phyloP scores from a whole-genome alignment of 2,329 filamentous ascomycete species.

The Xylariaceae sp. region DNA sequence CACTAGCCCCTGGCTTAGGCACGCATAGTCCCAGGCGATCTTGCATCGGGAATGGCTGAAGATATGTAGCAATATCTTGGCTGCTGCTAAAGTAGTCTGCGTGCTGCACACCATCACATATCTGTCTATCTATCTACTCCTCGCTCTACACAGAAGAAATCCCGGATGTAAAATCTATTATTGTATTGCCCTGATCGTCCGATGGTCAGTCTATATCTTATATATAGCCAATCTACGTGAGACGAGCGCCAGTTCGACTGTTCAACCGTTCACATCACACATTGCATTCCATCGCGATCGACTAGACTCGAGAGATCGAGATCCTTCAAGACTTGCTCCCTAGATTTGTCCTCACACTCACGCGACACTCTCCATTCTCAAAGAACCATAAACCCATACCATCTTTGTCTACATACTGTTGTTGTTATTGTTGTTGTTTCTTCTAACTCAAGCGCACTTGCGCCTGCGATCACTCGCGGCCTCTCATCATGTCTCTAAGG shows the following conservation, averaged over 20 bases:
- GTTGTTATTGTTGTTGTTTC: not conserved
- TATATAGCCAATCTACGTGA: too few species aligned
- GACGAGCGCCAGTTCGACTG: too few species aligned
- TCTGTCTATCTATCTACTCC: not conserved
- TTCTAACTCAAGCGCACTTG: not conserved
- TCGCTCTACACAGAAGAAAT: not conserved
- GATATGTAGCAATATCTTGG: too few species aligned
- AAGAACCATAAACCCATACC: not conserved
- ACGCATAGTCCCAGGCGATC: not conserved
- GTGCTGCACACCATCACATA: not conserved
- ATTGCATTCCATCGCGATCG: too few species aligned
- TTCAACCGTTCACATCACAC: too few species aligned
- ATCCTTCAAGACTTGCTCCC: not conserved
- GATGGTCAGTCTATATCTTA: too few species aligned
- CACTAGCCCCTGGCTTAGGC: not conserved
- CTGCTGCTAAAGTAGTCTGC: not conserved
- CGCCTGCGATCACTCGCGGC: not conserved
- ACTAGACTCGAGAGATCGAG: not conserved
- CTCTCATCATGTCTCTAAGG: slow-evolving; percentile 23
- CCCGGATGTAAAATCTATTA: too few species aligned
- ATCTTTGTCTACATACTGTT: not conserved
- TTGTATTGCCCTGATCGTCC: too few species aligned
- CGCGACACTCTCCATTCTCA: too few species aligned
- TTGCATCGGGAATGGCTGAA: not conserved
- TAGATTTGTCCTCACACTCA: not conserved